Evolutionary conservation across 495 filamentous ascomycete genomes (phyloP), one percentile per base, ranked within the genome.

Genomic region (Aspergillus panamensis): DNA sequence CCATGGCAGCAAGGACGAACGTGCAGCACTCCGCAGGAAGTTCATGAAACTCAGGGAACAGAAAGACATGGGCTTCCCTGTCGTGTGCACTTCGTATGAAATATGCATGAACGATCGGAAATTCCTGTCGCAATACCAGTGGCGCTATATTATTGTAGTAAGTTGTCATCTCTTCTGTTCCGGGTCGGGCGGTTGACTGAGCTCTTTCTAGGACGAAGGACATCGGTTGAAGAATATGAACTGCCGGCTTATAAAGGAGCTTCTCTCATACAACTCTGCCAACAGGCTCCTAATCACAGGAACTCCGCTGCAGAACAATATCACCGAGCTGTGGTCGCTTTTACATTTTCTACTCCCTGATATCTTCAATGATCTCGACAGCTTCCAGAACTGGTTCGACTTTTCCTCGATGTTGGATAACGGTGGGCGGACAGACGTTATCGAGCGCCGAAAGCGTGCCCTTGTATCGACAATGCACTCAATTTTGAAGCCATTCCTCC

Each of bases 181-280:
- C 68, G 6, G 3, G 47, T 21, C 47, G 33, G 5, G 13, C 30
- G 30, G 42, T 16, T 33, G 21, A 39, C 56, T 58, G 43, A 58
- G 21, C 7, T 52, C 20, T 32, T 25, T 30, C 57, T 48, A 87
- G 85, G 94, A 98, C 65, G 94, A 98, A 74, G 94, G 94, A 2
- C 94, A 98, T 68, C 89, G 94, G 6, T 83, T 98, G 77, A 98
- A 98, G 77, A 98, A 98, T 58, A 88, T 96, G 66, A 89, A 98
- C 62, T 94, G 92, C 51, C 88, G 89, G 61, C 82, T 98, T 5
- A 94, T 97, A 62, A 84, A 87, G 45, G 91, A 95, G 57, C 74
- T 98, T 0, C 86, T 92, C 60, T 84, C 86, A 0, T 97, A 97
- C 66, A 85, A 84, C 20, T 96, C 93, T 0, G 89, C 91, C 3